A percentile compares a stretch with the other conserved stretches of the same genome.
Evolutionary conservation across 1,284 basidiomycete genomes (phyloP).

Genomic region (Puccinia polysora): DNA sequence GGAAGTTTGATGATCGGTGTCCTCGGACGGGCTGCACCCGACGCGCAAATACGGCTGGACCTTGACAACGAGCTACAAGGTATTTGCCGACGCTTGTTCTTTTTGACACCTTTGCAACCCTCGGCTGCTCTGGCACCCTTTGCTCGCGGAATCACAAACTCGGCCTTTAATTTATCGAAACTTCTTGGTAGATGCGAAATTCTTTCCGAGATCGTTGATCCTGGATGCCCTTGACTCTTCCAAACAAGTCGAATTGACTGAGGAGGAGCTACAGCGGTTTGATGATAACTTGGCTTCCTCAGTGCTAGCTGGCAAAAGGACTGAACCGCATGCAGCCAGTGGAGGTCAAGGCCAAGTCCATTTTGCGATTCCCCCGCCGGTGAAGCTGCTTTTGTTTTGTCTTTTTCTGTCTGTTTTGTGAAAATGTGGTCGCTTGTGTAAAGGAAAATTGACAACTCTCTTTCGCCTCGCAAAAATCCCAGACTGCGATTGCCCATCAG

Average conservation of each 20-base stretch:
- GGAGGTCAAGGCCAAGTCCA: not conserved
- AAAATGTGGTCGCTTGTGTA: not conserved
- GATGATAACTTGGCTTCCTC: slow-evolving; percentile 7
- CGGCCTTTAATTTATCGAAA: not conserved
- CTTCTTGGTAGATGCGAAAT: slow-evolving; percentile 7
- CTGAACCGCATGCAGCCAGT: no score
- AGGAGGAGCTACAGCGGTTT: slow-evolving; percentile 18
- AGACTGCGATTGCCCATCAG: slow-evolving; percentile 39
- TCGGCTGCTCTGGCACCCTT: not conserved
- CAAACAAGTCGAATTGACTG: slow-evolving; percentile 10
- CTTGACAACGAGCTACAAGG: slow-evolving; percentile 94
- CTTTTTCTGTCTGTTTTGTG: not conserved
- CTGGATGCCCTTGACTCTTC: slow-evolving; percentile 14
- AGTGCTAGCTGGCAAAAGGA: not conserved
- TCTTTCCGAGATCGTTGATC: slow-evolving; percentile 29
- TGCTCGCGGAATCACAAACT: not conserved
- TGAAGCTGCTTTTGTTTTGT: not conserved
- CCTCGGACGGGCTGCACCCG: slow-evolving; percentile 63
- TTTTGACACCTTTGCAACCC: not conserved
- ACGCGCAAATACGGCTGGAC: slow-evolving; percentile 71
- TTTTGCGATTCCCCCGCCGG: slow-evolving; percentile 25
- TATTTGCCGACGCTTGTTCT: slow-evolving; percentile 56
- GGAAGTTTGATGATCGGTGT: slow-evolving; percentile 47
- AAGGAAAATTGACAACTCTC: no score
- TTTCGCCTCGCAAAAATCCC: not conserved